Percentiles rank a stretch among this genome's conserved stretches.
Evolutionary conservation across 495 filamentous ascomycete genomes (phyloP).

Genomic region (Cercophora sp.): DNA sequence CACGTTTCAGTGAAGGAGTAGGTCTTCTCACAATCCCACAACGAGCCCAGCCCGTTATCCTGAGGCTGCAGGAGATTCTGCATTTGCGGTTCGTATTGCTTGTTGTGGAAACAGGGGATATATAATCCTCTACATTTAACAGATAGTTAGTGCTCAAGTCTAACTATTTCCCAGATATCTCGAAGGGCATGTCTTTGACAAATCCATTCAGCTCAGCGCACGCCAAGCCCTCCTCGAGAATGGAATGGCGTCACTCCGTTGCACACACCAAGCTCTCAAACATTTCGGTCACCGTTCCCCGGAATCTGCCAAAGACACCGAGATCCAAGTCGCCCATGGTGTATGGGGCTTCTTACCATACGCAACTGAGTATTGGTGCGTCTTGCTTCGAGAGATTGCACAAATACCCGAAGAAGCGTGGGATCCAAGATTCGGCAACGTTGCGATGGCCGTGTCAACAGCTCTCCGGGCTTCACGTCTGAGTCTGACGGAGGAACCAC

Average conservation of each 20-base stretch:
- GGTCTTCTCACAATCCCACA: too few species aligned
- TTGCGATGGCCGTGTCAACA: background rate
- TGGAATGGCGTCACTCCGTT: constrained; percentile 16
- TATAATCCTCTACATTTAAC: too few species aligned
- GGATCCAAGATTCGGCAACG: background rate
- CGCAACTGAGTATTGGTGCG: constrained; percentile 26
- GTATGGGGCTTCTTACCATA: constrained; percentile 27
- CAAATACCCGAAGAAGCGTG: background rate
- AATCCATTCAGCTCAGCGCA: constrained; percentile 1
- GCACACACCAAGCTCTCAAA: constrained; percentile 15
- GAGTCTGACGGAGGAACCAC: background rate
- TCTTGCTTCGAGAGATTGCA: background rate
- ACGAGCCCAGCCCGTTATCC: too few species aligned
- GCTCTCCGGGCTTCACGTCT: too few species aligned
- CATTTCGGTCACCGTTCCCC: background rate
- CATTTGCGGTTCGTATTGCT: too few species aligned
- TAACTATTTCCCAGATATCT: constrained; percentile 18
- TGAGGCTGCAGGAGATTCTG: too few species aligned
- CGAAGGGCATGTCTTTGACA: constrained; percentile 11
- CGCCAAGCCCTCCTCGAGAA: constrained; percentile 9
- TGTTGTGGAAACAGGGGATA: too few species aligned
- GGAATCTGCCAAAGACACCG: background rate
- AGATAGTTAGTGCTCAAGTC: too few species aligned
- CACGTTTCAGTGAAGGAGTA: constrained; percentile 34
- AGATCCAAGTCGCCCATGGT: constrained; percentile 20